Evolutionary conservation across 306 rosid genomes (phyloP).

Genomic region (Prunus mira): DNA sequence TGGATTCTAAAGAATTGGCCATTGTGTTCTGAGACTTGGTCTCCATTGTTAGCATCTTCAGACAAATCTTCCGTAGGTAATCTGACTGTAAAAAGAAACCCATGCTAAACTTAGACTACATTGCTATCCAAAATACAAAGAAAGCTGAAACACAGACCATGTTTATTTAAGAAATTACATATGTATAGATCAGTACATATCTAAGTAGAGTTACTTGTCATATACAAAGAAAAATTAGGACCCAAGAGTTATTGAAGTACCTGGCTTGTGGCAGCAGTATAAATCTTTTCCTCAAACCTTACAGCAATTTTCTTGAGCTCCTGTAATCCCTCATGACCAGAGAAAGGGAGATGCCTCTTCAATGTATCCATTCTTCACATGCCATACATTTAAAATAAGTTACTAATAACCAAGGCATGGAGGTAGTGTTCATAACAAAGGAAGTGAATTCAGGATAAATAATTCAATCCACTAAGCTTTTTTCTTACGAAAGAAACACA

Average conservation of each 20-base stretch:
- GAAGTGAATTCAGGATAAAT: background rate
- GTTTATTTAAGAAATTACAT: background rate
- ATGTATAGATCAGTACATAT: background rate
- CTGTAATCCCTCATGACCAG: constrained; percentile 55
- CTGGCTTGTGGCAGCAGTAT: constrained; percentile 56
- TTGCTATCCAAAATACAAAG: background rate
- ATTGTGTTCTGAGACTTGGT: constrained; percentile 49
- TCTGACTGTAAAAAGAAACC: background rate
- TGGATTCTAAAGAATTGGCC: constrained; percentile 35
- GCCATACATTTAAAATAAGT: background rate
- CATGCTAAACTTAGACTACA: background rate
- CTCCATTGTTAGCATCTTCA: constrained; percentile 66
- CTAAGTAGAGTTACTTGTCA: background rate
- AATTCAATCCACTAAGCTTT: background rate
- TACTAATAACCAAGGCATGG: background rate
- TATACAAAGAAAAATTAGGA: background rate
- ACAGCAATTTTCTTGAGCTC: constrained; percentile 64
- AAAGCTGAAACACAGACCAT: background rate
- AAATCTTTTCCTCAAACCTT: constrained; percentile 82
- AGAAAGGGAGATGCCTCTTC: constrained; percentile 58
- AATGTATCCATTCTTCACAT: constrained; percentile 61
- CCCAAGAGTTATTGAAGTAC: constrained; percentile 28
- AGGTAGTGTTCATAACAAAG: background rate
- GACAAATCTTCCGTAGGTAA: constrained; percentile 4
- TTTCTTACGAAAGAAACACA: background rate